Base-by-base conservation (phyloP, 768 basidiomycete genomes). In the Phaffia australis region DNA sequence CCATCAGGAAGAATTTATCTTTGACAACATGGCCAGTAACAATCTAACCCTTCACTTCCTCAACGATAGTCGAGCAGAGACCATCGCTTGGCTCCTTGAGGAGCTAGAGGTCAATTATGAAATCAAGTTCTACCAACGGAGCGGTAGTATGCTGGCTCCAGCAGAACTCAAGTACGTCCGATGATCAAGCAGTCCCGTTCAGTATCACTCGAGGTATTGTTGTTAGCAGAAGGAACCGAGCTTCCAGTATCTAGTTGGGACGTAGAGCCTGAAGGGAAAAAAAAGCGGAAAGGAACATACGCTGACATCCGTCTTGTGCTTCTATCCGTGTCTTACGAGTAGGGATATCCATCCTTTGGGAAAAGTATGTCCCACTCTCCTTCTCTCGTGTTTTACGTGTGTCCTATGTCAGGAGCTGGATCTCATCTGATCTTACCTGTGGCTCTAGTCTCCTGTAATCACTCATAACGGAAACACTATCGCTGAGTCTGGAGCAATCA, bases 401-500 rank as follows among this genome's bases (percentile, higher is more conserved):
- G 23, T 19, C 1, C 21, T 7, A 2, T 23, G 49, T 18, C 23
- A 1, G 19, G 2, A 23, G 18, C 60, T 27, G 48, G 1, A 49
- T 50, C 42, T 61, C 3, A 3, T 25, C 1, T 61, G 11, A n/a
- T 11, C 27, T 5, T 59, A 16, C 19, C 58, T 7, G n/a, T 25
- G 48, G 16, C 65, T 47, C 19, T 35, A 68, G 67, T 69, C 67
- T 14, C 67, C 67, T 23, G 67, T 69, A 15, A 52, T 69, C 50
- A 49, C 32, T n/a, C 67, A 69, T 57, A 59, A 60, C 25, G 25
- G n/a, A 11, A 49, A 52, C 11, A 49, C 49, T 30, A 55, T 69
- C 57, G 67, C 67, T 29, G 67, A 69, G 19, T 52, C 67, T 3
- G 67, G 67, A 19, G 64, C 58, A 57, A 69, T 69, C 61, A 60